Percentiles rank a stretch among this genome's conserved stretches.
Conservation (phyloP, 345 rosid species). For the Punica granatum region DNA sequence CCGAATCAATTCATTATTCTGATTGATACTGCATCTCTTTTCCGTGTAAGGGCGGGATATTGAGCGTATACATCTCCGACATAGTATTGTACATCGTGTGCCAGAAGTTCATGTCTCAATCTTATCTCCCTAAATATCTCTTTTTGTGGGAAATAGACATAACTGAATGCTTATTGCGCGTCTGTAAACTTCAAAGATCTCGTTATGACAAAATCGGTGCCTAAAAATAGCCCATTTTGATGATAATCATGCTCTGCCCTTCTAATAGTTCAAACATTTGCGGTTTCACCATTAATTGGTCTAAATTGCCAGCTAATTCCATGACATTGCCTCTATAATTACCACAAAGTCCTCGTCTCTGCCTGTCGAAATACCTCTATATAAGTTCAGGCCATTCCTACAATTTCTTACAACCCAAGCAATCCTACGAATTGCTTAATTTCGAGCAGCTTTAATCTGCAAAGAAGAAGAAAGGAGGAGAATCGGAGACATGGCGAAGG, state of each 20-base stretch:
- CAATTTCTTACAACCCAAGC: conserved; percentile 1
- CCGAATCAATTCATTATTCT: too few species aligned
- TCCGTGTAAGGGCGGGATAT: too few species aligned
- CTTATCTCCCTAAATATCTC: too few species aligned
- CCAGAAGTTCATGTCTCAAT: too few species aligned
- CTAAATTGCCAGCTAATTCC: background rate
- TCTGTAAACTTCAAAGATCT: background rate
- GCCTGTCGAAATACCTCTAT: background rate
- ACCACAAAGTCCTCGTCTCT: background rate
- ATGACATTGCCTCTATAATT: background rate
- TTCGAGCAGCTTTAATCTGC: background rate
- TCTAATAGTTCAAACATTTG: background rate
- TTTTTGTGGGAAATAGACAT: too few species aligned
- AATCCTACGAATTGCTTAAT: background rate
- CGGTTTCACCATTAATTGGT: background rate
- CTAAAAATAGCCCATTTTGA: background rate
- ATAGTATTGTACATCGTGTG: too few species aligned
- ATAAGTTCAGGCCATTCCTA: background rate
- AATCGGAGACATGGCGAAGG: conserved; percentile 1
- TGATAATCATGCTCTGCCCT: background rate
- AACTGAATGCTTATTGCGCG: too few species aligned
- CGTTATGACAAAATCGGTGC: background rate
- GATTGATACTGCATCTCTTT: too few species aligned
- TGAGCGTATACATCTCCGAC: too few species aligned
- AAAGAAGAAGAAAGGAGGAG: background rate